phyloP scores from a whole-genome alignment of 768 basidiomycete species.

The Tylopilus plumbeoviolaceoides region DNA sequence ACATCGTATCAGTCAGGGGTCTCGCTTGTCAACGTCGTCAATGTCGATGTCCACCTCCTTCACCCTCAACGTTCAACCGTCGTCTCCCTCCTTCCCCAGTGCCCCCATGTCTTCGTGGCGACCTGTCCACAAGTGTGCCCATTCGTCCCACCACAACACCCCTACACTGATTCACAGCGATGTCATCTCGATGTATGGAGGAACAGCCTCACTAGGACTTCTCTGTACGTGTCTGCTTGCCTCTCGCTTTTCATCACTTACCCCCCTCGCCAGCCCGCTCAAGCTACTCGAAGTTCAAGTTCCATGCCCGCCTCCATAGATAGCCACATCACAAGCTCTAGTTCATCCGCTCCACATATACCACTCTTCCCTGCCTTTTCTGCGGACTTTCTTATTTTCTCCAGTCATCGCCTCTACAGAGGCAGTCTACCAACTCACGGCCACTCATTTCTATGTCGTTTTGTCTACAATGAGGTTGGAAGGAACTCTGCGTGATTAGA shows the following conservation, averaged over 20 bases:
- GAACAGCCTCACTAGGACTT: constrained; percentile 47
- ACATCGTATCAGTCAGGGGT: constrained; percentile 6
- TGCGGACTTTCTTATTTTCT: constrained; percentile 46
- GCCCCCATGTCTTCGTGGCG: constrained; percentile 38
- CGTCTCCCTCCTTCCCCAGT: constrained; percentile 35
- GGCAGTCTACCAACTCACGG: constrained; percentile 7
- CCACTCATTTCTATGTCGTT: too few relatives aligned
- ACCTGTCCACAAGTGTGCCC: constrained; percentile 46
- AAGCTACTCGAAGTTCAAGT: constrained; percentile 25
- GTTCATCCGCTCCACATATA: constrained; percentile 28
- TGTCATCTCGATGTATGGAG: constrained; percentile 54
- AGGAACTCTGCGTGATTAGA: too few relatives aligned
- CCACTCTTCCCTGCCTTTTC: constrained; percentile 45
- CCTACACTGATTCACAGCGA: constrained; percentile 38
- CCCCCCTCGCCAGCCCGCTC: constrained; percentile 13
- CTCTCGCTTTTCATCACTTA: not conserved
- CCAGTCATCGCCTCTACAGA: constrained; percentile 19
- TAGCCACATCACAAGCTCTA: constrained; percentile 22
- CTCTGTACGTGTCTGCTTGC: constrained; percentile 35
- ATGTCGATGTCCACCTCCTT: constrained; percentile 33
- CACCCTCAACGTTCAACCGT: constrained; percentile 30
- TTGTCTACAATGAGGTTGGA: too few relatives aligned
- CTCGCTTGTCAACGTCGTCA: not conserved
- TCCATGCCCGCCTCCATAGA: constrained; percentile 30
- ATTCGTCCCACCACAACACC: constrained; percentile 36